Evolutionary conservation across 257 asterid species (phyloP).

Genomic region (Solanum rostratum): DNA sequence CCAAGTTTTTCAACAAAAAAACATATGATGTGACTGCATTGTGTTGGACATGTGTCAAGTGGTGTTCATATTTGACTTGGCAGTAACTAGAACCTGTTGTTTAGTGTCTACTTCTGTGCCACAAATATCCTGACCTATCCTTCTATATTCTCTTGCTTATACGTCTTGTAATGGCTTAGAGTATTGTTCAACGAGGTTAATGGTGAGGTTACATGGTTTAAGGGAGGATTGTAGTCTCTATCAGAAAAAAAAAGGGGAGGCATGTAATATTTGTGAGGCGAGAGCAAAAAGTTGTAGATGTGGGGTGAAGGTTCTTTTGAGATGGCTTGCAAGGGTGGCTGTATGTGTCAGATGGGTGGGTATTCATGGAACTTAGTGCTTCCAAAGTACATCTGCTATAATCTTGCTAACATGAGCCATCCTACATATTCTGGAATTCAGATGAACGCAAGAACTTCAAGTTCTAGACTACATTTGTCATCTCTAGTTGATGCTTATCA

Average conservation of each 20-base stretch:
- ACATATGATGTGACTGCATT: background rate
- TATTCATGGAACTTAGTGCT: background rate
- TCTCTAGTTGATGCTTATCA: background rate
- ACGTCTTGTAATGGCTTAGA: background rate
- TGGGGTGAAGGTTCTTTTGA: background rate
- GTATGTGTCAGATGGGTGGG: background rate
- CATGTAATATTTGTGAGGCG: background rate
- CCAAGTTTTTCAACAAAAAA: background rate
- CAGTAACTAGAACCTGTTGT: background rate
- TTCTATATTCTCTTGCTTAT: background rate
- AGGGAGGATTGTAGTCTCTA: background rate
- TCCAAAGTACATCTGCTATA: background rate
- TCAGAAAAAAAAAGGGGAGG: background rate
- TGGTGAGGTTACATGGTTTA: background rate
- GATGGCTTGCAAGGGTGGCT: background rate
- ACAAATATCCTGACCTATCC: background rate
- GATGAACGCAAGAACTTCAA: background rate
- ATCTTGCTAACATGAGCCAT: background rate
- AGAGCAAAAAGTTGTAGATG: background rate
- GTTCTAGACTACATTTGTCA: background rate
- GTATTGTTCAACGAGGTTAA: background rate
- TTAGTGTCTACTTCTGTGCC: background rate
- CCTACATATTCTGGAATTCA: background rate
- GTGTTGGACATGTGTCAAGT: background rate
- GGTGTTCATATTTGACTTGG: background rate